A percentile compares a stretch with the other conserved stretches of the same genome.
phyloP scores from a whole-genome alignment of 352 stramenopile species.

The Pythium vanterpoolii region DNA sequence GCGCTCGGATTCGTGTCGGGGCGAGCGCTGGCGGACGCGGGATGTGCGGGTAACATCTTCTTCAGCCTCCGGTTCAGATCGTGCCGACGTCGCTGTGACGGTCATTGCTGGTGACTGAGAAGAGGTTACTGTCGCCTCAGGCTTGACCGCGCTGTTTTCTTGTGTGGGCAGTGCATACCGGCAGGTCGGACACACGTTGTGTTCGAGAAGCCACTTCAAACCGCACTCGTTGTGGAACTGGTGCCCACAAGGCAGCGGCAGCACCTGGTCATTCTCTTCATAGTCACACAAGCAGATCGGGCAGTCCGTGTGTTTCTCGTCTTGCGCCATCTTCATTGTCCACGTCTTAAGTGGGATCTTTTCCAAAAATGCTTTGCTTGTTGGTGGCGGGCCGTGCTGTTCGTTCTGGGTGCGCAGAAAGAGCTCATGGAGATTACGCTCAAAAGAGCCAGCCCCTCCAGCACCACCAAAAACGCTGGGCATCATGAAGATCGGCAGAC shows the following conservation, averaged over 20 bases:
- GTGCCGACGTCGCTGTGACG: conserved; percentile 22
- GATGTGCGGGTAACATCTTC: conserved; percentile 9
- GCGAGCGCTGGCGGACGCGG: conserved; percentile 21
- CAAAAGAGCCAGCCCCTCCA: conserved; percentile 15
- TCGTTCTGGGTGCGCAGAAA: conserved; percentile 63
- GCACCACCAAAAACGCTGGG: conserved; percentile 3
- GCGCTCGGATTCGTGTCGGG: conserved; percentile 16
- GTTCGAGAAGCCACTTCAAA: conserved; percentile 68
- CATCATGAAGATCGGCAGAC: conserved; percentile 24
- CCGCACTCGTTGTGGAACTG: conserved; percentile 78
- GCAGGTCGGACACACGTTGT: conserved; percentile 81
- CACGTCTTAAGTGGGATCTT: conserved; percentile 63
- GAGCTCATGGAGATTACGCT: conserved; percentile 54
- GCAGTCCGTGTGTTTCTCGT: conserved; percentile 58
- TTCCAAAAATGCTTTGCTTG: conserved; percentile 65
- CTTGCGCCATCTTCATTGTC: conserved; percentile 34
- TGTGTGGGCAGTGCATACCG: conserved; percentile 57
- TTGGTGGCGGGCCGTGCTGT: conserved; percentile 59
- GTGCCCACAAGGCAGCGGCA: conserved; percentile 71
- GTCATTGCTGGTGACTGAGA: background rate
- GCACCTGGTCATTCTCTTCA: conserved; percentile 54
- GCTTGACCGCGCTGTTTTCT: conserved; percentile 22
- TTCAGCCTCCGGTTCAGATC: conserved; percentile 28
- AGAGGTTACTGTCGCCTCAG: conserved; percentile 14
- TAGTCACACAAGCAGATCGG: conserved; percentile 78